Evolutionary conservation across 257 asterid species (phyloP).

Genomic region (Solanum ossicruentum): DNA sequence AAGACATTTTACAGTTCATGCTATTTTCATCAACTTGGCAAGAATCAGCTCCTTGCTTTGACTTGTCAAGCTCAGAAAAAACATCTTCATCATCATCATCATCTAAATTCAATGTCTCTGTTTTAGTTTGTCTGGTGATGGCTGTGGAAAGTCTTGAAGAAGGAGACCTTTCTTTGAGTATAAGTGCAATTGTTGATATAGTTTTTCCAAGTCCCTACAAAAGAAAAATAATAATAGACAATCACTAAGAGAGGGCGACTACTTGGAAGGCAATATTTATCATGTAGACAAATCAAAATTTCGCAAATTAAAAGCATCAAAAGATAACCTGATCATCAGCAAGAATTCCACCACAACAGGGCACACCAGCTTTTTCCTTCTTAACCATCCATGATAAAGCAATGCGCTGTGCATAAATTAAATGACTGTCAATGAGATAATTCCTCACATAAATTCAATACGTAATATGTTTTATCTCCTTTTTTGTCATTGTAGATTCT

Average conservation of each 20-base stretch:
- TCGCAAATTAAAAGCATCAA: not conserved
- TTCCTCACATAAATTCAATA: not conserved
- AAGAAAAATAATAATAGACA: constrained; percentile 2
- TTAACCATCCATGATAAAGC: constrained; percentile 97
- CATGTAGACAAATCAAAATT: not conserved
- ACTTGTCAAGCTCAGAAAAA: constrained; percentile 12
- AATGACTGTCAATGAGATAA: constrained; percentile 11
- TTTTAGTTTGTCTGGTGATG: constrained; percentile 26
- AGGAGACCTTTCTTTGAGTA: constrained; percentile 81
- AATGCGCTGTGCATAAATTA: constrained; percentile 49
- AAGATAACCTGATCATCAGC: constrained; percentile 97
- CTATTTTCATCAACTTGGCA: constrained; percentile 15
- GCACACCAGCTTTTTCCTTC: constrained; percentile 71
- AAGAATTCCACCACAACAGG: constrained; percentile 97
- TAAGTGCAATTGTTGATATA: constrained; percentile 87
- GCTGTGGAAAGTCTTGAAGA: constrained; percentile 28
- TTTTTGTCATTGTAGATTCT: not conserved
- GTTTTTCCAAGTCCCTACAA: constrained; percentile 97
- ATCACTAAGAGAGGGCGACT: not conserved
- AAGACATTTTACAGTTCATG: constrained; percentile 8
- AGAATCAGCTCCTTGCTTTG: constrained; percentile 23
- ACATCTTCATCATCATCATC: constrained; percentile 87
- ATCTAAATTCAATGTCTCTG: constrained; percentile 80
- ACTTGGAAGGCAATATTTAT: not conserved
- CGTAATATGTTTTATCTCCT: not conserved